Evolutionary conservation across 495 filamentous ascomycete species (phyloP).

Genomic region (Cercophora newfieldiana): DNA sequence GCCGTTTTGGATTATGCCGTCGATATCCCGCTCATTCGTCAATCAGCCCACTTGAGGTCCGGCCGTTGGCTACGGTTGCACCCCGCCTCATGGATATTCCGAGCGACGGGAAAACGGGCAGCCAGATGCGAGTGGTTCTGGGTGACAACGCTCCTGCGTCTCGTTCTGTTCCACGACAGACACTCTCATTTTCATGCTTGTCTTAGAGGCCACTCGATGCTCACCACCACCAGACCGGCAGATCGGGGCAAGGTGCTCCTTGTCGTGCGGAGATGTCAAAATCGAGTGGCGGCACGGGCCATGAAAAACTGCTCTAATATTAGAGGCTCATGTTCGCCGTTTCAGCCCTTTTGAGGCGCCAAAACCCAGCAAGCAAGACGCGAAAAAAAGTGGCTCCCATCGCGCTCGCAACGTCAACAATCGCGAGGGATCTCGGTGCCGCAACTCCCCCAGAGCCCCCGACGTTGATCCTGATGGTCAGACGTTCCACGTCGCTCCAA

Average conservation of each 20-base stretch:
- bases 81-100: too few relatives aligned
- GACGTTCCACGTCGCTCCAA: not conserved
- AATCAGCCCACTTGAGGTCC: too few relatives aligned
- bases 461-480: not conserved
- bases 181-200: not conserved
- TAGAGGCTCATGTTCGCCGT: not conserved
- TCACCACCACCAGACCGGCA: too few relatives aligned
- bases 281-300: not conserved
- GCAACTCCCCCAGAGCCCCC: not conserved
- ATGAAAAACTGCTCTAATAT: not conserved
- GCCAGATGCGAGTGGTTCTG: not conserved
- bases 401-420: too few relatives aligned
- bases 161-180: not conserved
- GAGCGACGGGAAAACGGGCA: not conserved
- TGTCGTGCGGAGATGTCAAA: not conserved
- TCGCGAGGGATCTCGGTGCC: not conserved
- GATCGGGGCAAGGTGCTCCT: not conserved
- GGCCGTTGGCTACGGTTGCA: too few relatives aligned
- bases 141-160: not conserved
- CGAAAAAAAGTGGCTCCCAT: not conserved
- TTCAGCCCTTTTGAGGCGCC: not conserved
- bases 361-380: not conserved
- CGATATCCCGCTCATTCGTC: not conserved
- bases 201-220: not conserved
- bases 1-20: not conserved